A percentile compares a stretch with the other conserved stretches of the same genome.
Evolutionary conservation across 2,329 filamentous ascomycete genomes (phyloP).

Genomic region (Ceratocystis cubensis): DNA sequence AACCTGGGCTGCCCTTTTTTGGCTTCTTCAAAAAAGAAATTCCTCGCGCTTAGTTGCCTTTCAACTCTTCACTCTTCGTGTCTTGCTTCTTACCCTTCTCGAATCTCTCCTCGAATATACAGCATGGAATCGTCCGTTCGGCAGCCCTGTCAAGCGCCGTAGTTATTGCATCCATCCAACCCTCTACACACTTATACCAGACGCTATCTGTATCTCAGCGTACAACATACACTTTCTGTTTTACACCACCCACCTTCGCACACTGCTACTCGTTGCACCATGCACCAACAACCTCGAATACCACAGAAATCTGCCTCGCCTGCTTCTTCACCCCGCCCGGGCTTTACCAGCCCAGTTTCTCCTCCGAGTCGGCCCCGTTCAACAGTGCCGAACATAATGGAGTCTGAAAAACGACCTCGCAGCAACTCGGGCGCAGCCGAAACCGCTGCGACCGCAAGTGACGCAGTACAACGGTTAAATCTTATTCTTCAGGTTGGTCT

Average conservation of each 20-base stretch:
- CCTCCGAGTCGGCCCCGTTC: slow-evolving; percentile 15
- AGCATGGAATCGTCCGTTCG: slow-evolving; percentile 19
- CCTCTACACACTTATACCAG: background rate
- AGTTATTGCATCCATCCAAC: background rate
- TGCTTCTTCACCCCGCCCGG: slow-evolving; percentile 32
- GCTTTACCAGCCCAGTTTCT: slow-evolving; percentile 3
- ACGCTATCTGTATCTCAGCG: background rate
- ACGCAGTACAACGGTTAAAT: slow-evolving; percentile 68
- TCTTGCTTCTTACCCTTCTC: slow-evolving; percentile 12
- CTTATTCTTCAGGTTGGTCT: slow-evolving; percentile 72
- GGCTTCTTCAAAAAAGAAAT: background rate
- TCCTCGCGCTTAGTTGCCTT: background rate
- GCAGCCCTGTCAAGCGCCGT: slow-evolving; percentile 14
- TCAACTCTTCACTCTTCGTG: slow-evolving; percentile 6
- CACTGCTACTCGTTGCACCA: slow-evolving; percentile 29
- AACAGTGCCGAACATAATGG: slow-evolving; percentile 2
- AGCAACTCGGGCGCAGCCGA: slow-evolving; percentile 39
- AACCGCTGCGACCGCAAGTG: slow-evolving; percentile 38
- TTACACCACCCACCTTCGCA: background rate
- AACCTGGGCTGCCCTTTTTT: slow-evolving; percentile 1
- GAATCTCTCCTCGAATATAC: slow-evolving; percentile 14
- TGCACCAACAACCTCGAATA: slow-evolving; percentile 83
- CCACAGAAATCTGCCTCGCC: slow-evolving; percentile 61
- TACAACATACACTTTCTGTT: background rate
- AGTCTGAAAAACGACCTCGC: slow-evolving; percentile 12